A percentile compares a stretch with the other conserved stretches of the same genome.
phyloP scores from a whole-genome alignment of 2,329 filamentous ascomycete genomes.

The Pseudogymnoascus sp. region DNA sequence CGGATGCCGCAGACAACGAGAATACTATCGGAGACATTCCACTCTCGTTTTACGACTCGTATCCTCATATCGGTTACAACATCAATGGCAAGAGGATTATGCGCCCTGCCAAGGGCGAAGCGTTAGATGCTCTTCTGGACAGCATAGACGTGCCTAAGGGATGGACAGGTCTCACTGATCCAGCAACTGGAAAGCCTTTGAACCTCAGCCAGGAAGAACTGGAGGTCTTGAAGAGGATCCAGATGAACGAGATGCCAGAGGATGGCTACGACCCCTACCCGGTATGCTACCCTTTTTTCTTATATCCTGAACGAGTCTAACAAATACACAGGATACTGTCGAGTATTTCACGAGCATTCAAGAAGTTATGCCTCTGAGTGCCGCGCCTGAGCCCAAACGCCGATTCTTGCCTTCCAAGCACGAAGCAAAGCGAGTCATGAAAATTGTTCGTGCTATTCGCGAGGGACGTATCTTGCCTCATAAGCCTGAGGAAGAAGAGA shows the following conservation, averaged over 20 bases:
- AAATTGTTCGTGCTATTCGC: slow-evolving; percentile 89
- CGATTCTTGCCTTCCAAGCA: slow-evolving; percentile 95
- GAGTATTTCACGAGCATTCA: slow-evolving; percentile 88
- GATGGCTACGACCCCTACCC: slow-evolving; percentile 92
- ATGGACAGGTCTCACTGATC: slow-evolving; percentile 93
- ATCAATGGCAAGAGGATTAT: slow-evolving; percentile 98
- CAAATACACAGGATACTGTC: slow-evolving; percentile 56
- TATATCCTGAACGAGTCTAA: slow-evolving; percentile 16
- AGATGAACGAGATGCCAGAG: slow-evolving; percentile 78
- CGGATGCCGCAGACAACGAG: slow-evolving; percentile 64
- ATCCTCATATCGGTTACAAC: slow-evolving; percentile 96
- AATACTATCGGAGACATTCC: slow-evolving; percentile 97
- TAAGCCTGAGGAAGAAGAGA: slow-evolving; percentile 62
- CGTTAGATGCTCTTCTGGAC: slow-evolving; percentile 84
- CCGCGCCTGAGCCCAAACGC: slow-evolving; percentile 90
- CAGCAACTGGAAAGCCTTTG: slow-evolving; percentile 84
- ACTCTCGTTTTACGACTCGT: slow-evolving; percentile 90
- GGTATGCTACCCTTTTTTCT: slow-evolving; percentile 35
- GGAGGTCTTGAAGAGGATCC: slow-evolving; percentile 78
- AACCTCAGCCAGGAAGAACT: slow-evolving; percentile 82
- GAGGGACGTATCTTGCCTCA: slow-evolving; percentile 92
- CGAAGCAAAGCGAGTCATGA: slow-evolving; percentile 92
- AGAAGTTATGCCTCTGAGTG: slow-evolving; percentile 90
- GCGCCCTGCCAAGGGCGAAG: slow-evolving; percentile 88
- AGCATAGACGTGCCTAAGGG: slow-evolving; percentile 96